Base-by-base conservation (phyloP, 2,329 filamentous ascomycete genomes). In the Botrytis squamosa region DNA sequence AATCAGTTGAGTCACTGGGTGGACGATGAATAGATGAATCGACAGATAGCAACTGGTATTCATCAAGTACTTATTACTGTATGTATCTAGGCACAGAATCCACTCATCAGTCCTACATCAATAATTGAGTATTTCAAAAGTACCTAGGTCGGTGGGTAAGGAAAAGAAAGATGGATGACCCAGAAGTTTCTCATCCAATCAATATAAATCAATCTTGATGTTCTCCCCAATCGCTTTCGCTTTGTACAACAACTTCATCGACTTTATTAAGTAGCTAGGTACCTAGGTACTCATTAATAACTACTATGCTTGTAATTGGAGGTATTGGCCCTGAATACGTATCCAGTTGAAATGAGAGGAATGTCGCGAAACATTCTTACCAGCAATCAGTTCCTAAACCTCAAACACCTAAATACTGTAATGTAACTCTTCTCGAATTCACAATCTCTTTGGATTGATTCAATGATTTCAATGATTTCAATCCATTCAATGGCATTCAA, bases 291-390 rank as follows among this genome's bases (percentile, higher is more conserved):
- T 52, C 52, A 16, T 33, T 33, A 33, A 33, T 33, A 33, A 33
- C 3, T 33, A 33, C 33, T 33, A 33, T 33, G 33, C 33, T 18
- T 29, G 14, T 55, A 7, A 55, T 55, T 55, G 52, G 52, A 8
- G n/a, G 52, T 29, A 9, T n/a, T 29, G 52, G n/a, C 29, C n/a
- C n/a, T 29, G 52, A 29, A n/a, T 29, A 57, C 52, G 38, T 36
- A 46, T 46, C 46, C 44, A 42, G 46, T 40, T 55, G 65, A 68
- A 68, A 68, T 55, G 33, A 68, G 36, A 68, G 65, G 46, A 55
- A 68, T 68, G 65, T 55, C 25, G 52, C 46, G 46, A 68, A 68
- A 29, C 25, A 55, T 66, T 66, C 44, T 65, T 33, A 66, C 12
- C 64, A 66, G 44, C 20, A 63, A 29, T 29, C 63, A 46, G 4